Base-by-base conservation (phyloP, 2,329 filamentous ascomycete genomes). In the Aspergillus sp. region DNA sequence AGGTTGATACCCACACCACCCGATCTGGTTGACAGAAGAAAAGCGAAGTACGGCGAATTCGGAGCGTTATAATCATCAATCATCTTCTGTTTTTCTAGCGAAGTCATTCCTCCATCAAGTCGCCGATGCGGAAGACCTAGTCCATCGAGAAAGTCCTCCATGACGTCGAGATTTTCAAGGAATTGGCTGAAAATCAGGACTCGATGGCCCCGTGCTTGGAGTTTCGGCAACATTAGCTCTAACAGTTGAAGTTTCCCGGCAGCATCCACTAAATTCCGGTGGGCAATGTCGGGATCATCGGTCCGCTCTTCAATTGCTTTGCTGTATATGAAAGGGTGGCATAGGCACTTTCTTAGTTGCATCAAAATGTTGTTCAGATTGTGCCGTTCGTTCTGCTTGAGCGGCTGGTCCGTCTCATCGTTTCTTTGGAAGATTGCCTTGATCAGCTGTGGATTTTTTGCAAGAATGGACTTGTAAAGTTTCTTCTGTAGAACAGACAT, bases 121-220 rank as follows among this genome's bases (percentile, higher is more conserved):
- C 95, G 89, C 59, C 89, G 85, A 70, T 89, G 91, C 4, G 81
- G 76, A 62, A 95, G 81, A 9, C 87, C 86, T 58, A 97, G 78
- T 1, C 89, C 89, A 41, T 84, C 83, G 4, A 99, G 76, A 65
- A 98, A 98, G 72, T 99, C 96, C 72, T 99, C 95, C 8, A 96
- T 78, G 41, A 99, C 89, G 66, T 93, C 88, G 3, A 99, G 81
- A 77, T 96, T 93, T 54, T 79, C 85, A 3, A 99, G 80, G 62
- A 98, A 99, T 70, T 99, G 95, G 70, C 92, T 97, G 76, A 99
- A 99, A 34, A 99, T 90, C 18, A 99, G 80, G 0, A 98, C 93
- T 4, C 95, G 85, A 71, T 99, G 93, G 0, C 93, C 93, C 22
- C 89, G 85, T 67, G 91, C 88, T 64, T 88, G 85, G 0, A 99